Percentiles rank a stretch among this genome's conserved stretches.
phyloP scores from a whole-genome alignment of 306 rosid genomes.

The Psophocarpus tetragonolobus region DNA sequence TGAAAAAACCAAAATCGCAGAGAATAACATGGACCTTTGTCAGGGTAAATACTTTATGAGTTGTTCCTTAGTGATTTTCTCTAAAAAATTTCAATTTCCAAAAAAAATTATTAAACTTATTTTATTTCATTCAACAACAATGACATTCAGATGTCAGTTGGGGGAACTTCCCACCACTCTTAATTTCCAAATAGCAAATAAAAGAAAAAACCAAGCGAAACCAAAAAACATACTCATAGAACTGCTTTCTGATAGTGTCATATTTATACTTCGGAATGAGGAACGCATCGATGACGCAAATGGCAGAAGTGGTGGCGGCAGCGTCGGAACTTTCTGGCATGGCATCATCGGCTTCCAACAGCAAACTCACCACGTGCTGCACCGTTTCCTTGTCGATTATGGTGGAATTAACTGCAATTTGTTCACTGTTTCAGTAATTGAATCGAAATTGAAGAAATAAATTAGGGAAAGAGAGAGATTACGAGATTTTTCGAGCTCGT shows the following conservation, averaged over 20 bases:
- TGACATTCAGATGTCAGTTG: neutral
- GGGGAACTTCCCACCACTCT: neutral
- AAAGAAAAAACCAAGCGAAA: neutral
- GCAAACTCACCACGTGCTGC: conserved; percentile 49
- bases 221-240: conserved; percentile 52
- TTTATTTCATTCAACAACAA: neutral
- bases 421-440: neutral
- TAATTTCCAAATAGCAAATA: neutral
- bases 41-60: too few relatives aligned
- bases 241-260: conserved; percentile 71
- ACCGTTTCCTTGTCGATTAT: conserved; percentile 69
- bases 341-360: conserved; percentile 54
- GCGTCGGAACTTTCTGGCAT: conserved; percentile 34
- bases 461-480: neutral
- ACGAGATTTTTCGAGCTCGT: conserved; percentile 59
- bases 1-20: neutral
- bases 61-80: neutral
- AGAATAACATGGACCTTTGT: neutral
- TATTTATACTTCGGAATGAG: conserved; percentile 58
- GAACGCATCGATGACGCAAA: conserved; percentile 64
- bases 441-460: neutral
- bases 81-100: neutral
- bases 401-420: conserved; percentile 68
- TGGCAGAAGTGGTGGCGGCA: conserved; percentile 24
- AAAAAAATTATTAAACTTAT: neutral